Evolutionary conservation across 768 basidiomycete species (phyloP).

Genomic region (Podaxis mareebaensis): DNA sequence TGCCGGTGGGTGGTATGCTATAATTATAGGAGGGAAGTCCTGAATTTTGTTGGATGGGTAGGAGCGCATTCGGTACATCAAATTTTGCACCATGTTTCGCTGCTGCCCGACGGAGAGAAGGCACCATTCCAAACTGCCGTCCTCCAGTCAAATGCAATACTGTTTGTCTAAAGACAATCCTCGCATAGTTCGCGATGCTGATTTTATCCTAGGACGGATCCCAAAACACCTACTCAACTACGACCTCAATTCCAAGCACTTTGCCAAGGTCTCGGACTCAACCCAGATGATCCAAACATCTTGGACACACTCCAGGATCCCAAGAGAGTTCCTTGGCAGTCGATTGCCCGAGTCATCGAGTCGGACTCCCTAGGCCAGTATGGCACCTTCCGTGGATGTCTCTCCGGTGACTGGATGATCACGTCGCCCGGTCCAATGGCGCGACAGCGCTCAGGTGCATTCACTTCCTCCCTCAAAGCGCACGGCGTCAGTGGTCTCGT

Average conservation of each 20-base stretch:
- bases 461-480: conserved; percentile 52
- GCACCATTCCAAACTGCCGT: conserved; percentile 70
- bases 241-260: conserved; percentile 65
- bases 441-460: conserved; percentile 63
- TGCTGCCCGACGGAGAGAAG: conserved; percentile 50
- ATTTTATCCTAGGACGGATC: conserved; percentile 40
- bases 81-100: conserved; percentile 67
- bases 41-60: conserved; percentile 21
- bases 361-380: conserved; percentile 52
- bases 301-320: conserved; percentile 55
- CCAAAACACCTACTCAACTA: conserved; percentile 60
- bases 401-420: conserved; percentile 61
- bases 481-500: conserved; percentile 63
- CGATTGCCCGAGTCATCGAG: conserved; percentile 60
- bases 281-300: conserved; percentile 50
- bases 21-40: not conserved
- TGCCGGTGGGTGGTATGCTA: conserved; percentile 47
- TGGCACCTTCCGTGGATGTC: conserved; percentile 70
- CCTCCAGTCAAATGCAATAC: conserved; percentile 75
- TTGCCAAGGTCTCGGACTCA: conserved; percentile 53
- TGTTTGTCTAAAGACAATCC: conserved; percentile 40
- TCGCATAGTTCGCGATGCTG: not conserved
- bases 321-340: conserved; percentile 43
- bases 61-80: conserved; percentile 79
- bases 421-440: conserved; percentile 57